These are phyloP conservation scores for Rosa multiflora DNA, from an alignment of 306 rosid species.

Conservation along the genomic window DNA sequence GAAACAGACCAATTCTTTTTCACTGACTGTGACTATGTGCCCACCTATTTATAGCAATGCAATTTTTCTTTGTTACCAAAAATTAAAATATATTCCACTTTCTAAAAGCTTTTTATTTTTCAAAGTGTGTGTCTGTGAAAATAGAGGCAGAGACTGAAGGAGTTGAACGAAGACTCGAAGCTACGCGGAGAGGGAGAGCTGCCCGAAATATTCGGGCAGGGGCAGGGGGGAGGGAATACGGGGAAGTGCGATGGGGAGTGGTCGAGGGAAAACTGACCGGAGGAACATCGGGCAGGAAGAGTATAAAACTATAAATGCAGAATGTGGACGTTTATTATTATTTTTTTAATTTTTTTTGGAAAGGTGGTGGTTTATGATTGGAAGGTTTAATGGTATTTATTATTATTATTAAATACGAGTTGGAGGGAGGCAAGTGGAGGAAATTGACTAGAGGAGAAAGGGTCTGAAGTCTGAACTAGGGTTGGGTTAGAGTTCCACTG, in stretches of 20 bases:
- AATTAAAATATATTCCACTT: no score
- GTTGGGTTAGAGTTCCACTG: background rate
- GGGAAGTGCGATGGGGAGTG: no score
- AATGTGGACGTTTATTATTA: background rate
- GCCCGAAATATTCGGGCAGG: conserved; percentile 38
- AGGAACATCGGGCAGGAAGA: conserved; percentile 21
- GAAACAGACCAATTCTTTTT: background rate
- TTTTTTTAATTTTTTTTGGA: background rate
- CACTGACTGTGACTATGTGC: background rate
- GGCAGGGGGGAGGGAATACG: background rate
- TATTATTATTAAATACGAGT: background rate
- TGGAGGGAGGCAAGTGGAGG: conserved; percentile 1
- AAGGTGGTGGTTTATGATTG: background rate
- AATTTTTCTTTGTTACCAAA: background rate
- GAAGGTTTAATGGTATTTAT: background rate
- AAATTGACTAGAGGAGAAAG: background rate
- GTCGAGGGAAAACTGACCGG: conserved; percentile 31
- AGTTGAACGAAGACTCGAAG: background rate
- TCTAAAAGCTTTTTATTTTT: background rate
- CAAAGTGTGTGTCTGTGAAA: background rate
- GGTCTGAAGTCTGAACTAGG: background rate
- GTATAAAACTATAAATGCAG: background rate
- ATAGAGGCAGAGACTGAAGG: conserved; percentile 11
- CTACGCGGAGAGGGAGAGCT: conserved; percentile 1
- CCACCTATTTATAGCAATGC: background rate